A percentile compares a stretch with the other conserved stretches of the same genome.
These are phyloP conservation scores for Plantago elongata DNA, from an alignment of 257 asterid genomes.

Conservation along the genomic window DNA sequence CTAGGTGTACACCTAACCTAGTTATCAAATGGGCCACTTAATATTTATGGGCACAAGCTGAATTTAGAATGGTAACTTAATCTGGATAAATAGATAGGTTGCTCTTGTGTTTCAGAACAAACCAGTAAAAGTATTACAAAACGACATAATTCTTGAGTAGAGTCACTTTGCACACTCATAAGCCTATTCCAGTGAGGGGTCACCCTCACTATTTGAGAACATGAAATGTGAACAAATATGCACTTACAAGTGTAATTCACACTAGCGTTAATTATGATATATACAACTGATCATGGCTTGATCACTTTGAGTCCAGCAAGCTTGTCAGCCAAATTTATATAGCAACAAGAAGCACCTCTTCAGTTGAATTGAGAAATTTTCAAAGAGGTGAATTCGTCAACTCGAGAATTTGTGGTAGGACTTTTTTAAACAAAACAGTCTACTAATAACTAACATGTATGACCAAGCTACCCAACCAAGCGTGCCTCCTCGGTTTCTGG, in stretches of 20 bases:
- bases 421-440: neutral
- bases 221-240: neutral
- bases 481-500: conserved; percentile 66
- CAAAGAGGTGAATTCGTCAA: neutral
- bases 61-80: too few relatives aligned
- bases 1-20: neutral
- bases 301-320: neutral
- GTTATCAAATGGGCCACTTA: neutral
- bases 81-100: too few relatives aligned
- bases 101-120: neutral
- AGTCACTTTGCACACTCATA: neutral
- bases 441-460: neutral
- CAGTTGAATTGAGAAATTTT: neutral
- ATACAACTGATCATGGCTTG: neutral
- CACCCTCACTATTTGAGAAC: neutral
- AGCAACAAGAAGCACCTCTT: neutral
- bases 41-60: neutral
- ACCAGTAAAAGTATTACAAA: neutral
- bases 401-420: conserved; percentile 2
- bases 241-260: neutral
- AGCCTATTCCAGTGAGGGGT: neutral
- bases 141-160: neutral
- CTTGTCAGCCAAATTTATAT: neutral
- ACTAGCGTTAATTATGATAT: conserved; percentile 1
- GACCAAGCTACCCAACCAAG: conserved; percentile 46